Evolutionary conservation across 352 stramenopile species (phyloP), one percentile per base, ranked within the genome.

Genomic region (Phytopythium vexans): DNA sequence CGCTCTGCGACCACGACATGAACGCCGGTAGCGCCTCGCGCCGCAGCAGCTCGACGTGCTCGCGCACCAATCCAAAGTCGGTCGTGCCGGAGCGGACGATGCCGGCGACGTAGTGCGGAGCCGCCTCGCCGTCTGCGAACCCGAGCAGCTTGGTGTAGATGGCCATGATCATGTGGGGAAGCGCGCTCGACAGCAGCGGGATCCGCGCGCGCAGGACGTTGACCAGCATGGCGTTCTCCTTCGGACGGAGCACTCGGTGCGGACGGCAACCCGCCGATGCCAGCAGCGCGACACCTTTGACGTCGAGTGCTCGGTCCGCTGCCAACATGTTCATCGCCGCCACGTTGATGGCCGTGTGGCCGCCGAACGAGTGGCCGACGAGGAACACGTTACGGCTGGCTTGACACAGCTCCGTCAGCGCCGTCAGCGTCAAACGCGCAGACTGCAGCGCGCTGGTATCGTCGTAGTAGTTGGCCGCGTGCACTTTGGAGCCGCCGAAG

Each of bases 331-430:
- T 61, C n/a, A 72, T 35, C 6, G 70, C 67, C 8, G 75, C 73
- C 33, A 86, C 62, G 33, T 77, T 75, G 41, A 86, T 59, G n/a
- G 66, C 72, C 4, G 68, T 59, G 35, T 86, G 75, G 0, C 64
- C 71, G 31, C 81, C 75, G 41, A 89, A 88, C 35, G 81, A 91
- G 42, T 89, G 77, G 2, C 81, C 77, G 2, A 89, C 48, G 10
- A 89, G 54, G 41, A 91, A 77, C 12, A 83, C 60, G 41, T 77
- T 64, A 8, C 47, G 21, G 3, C 64, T 57, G 3, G 54, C 48
- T 31, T 47, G 42, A 14, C 77, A 58, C 10, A 87, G 63, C n/a
- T 46, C 12, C 6, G 70, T 37, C 35, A 90, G 58, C 2, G 71
- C 80, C n/a, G 70, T 66, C 37, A 76, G 67, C 6, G 62, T 74